Evolutionary conservation across 2,329 filamentous ascomycete species (phyloP).

Genomic region (Fusarium chlamydosporum): DNA sequence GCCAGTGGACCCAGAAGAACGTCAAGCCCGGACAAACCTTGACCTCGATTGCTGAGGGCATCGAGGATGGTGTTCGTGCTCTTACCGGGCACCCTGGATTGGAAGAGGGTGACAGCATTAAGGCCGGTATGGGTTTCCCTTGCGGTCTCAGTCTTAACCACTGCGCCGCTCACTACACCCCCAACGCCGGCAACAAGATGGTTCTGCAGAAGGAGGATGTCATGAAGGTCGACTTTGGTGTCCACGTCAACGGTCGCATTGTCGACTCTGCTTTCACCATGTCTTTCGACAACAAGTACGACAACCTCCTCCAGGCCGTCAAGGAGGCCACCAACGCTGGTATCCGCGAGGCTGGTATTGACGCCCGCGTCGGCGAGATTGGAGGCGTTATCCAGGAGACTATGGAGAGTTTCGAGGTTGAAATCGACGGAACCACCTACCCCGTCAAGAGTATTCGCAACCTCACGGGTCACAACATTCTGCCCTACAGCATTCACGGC

Average conservation of each 20-base stretch:
- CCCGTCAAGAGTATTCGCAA: slow-evolving; percentile 89
- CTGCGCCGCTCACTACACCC: slow-evolving; percentile 88
- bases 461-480: slow-evolving; percentile 90
- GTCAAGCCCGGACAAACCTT: slow-evolving; percentile 86
- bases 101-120: slow-evolving; percentile 81
- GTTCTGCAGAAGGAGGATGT: slow-evolving; percentile 80
- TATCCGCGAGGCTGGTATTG: slow-evolving; percentile 87
- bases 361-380: slow-evolving; percentile 89
- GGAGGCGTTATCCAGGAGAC: slow-evolving; percentile 87
- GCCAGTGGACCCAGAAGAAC: slow-evolving; percentile 83
- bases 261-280: slow-evolving; percentile 87
- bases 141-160: slow-evolving; percentile 87
- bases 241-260: slow-evolving; percentile 84
- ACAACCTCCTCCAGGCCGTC: slow-evolving; percentile 80
- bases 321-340: slow-evolving; percentile 87
- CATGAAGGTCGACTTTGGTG: slow-evolving; percentile 86
- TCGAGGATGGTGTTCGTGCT: slow-evolving; percentile 84
- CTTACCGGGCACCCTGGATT: slow-evolving; percentile 83
- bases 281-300: slow-evolving; percentile 80
- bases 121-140: slow-evolving; percentile 88
- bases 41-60: slow-evolving; percentile 87
- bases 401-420: slow-evolving; percentile 94
- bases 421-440: slow-evolving; percentile 82
- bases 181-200: slow-evolving; percentile 87
- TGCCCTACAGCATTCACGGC: slow-evolving; percentile 90